These are phyloP conservation scores for Psilocybe subaeruginosa DNA, from an alignment of 768 basidiomycete species.

Conservation along the genomic window DNA sequence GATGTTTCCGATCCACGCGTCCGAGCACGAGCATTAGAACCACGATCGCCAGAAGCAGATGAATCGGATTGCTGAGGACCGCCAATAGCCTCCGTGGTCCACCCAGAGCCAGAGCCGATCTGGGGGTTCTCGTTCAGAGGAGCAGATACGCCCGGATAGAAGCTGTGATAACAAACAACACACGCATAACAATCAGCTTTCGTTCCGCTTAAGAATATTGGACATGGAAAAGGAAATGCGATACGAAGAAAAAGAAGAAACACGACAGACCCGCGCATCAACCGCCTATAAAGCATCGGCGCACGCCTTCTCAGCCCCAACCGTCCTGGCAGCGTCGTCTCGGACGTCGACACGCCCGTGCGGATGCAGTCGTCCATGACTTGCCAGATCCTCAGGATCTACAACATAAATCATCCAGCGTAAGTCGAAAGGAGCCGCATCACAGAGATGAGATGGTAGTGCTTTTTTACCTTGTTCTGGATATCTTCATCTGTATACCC, in stretches of 20 bases:
- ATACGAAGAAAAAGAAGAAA: no score
- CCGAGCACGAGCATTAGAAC: no score
- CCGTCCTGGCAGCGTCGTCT: constrained; percentile 86
- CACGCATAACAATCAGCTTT: background rate
- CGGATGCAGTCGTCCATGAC: constrained; percentile 95
- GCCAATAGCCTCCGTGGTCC: constrained; percentile 20
- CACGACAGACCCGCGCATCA: constrained; percentile 78
- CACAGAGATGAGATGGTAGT: background rate
- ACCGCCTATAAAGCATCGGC: constrained; percentile 84
- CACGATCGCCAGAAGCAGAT: no score
- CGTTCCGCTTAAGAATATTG: no score
- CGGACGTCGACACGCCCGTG: constrained; percentile 78
- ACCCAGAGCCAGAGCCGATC: constrained; percentile 34
- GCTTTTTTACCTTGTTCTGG: constrained; percentile 57
- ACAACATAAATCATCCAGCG: background rate
- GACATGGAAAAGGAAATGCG: no score
- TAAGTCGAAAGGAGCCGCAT: no score
- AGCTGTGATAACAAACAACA: constrained; percentile 26
- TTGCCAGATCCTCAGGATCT: constrained; percentile 79
- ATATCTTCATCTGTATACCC: constrained; percentile 79
- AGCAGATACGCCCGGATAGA: constrained; percentile 51
- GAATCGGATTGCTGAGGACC: constrained; percentile 8
- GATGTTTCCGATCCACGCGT: no score
- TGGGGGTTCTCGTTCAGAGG: constrained; percentile 28
- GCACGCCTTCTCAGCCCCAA: constrained; percentile 80